phyloP scores from a whole-genome alignment of 345 rosid species.

The Laguncularia racemosa region DNA sequence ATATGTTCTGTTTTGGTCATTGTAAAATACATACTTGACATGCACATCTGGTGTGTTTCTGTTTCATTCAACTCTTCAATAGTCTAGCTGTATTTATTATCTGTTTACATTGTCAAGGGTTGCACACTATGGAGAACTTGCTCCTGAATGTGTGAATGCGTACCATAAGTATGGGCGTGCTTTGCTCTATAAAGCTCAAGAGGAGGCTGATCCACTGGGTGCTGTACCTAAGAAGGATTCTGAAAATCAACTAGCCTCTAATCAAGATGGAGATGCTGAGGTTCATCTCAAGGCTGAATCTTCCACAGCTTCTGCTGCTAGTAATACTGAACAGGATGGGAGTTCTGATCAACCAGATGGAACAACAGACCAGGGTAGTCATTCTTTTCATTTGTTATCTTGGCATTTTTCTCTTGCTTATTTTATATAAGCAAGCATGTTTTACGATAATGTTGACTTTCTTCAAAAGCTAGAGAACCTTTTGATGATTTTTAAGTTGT shows the following conservation, averaged over 20 bases:
- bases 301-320: conserved; percentile 39
- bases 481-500: no score
- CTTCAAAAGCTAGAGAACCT: no score
- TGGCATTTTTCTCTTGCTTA: no score
- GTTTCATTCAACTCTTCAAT: no score
- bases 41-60: no score
- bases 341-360: conserved; percentile 43
- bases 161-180: conserved; percentile 83
- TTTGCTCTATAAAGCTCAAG: conserved; percentile 76
- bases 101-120: conserved; percentile 31
- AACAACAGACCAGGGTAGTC: conserved; percentile 30
- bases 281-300: conserved; percentile 33
- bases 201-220: conserved; percentile 86
- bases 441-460: no score
- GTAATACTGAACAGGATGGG: conserved; percentile 37
- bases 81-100: no score
- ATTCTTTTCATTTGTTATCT: not conserved
- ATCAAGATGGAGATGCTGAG: conserved; percentile 41
- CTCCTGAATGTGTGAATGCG: conserved; percentile 52
- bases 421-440: no score
- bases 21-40: no score
- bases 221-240: conserved; percentile 60
- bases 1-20: no score
- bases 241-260: conserved; percentile 28
- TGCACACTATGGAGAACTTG: conserved; percentile 67